These are phyloP conservation scores for Lichtheimia ramosa DNA, from an alignment of 371 early-diverging fungal species.

Conservation along the genomic window DNA sequence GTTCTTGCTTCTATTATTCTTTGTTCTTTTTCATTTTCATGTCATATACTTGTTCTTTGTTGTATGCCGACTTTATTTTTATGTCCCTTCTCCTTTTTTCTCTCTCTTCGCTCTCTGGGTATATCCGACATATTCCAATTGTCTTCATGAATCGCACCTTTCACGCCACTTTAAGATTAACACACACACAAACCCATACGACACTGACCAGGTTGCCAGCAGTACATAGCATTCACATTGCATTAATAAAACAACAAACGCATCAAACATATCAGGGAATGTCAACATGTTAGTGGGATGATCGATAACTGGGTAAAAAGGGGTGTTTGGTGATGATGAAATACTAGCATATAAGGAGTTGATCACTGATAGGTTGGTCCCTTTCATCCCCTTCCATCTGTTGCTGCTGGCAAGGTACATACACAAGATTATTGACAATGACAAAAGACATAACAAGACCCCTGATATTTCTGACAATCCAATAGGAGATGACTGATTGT, in stretches of 20 bases:
- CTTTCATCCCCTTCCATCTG: too few species aligned
- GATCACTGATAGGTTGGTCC: too few species aligned
- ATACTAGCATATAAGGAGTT: too few species aligned
- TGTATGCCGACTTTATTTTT: slow-evolving; percentile 26
- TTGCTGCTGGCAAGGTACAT: too few species aligned
- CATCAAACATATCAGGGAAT: too few species aligned
- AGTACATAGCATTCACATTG: neutral
- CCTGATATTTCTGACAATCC: too few species aligned
- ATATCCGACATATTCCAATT: neutral
- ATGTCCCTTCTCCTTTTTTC: neutral
- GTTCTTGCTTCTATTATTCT: neutral
- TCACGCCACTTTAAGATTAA: neutral
- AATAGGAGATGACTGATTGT: too few species aligned
- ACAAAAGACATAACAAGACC: too few species aligned
- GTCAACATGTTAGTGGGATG: too few species aligned
- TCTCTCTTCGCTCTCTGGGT: slow-evolving; percentile 2
- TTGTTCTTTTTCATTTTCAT: neutral
- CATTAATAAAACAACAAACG: neutral
- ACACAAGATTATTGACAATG: too few species aligned
- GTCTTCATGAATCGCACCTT: neutral
- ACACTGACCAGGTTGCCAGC: neutral
- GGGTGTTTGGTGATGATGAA: too few species aligned
- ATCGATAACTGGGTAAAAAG: too few species aligned
- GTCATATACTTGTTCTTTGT: slow-evolving; percentile 9
- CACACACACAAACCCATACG: neutral